Evolutionary conservation across 2,329 filamentous ascomycete genomes (phyloP).

Genomic region (Rutstroemia sp.): DNA sequence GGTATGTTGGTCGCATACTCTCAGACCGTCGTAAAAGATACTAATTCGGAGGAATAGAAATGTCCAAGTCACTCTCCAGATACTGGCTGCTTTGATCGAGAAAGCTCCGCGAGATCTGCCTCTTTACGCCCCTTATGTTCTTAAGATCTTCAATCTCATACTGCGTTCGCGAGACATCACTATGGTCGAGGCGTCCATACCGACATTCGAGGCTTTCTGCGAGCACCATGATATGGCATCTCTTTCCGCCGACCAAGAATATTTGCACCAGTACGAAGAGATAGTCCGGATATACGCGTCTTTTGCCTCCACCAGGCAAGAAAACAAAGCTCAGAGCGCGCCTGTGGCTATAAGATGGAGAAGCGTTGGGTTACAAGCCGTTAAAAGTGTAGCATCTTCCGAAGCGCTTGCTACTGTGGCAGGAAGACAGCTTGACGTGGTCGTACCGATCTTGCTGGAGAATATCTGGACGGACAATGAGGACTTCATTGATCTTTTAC

Average conservation of each 20-base stretch:
- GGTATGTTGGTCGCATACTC: conserved; percentile 46
- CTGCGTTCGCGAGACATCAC: conserved; percentile 81
- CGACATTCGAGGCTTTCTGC: conserved; percentile 84
- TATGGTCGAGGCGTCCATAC: conserved; percentile 84
- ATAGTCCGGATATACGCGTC: conserved; percentile 73
- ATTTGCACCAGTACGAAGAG: conserved; percentile 73
- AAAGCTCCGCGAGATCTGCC: conserved; percentile 86
- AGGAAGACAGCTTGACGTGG: conserved; percentile 66
- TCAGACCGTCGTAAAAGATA: conserved; percentile 1
- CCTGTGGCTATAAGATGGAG: conserved; percentile 75
- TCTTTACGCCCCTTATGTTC: conserved; percentile 76
- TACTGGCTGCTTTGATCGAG: conserved; percentile 84
- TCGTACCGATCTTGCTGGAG: conserved; percentile 78
- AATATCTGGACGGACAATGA: conserved; percentile 75
- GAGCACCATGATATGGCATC: conserved; percentile 79
- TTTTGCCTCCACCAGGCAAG: conserved; percentile 62
- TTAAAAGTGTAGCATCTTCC: conserved; percentile 73
- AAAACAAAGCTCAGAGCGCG: conserved; percentile 52
- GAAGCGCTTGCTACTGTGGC: conserved; percentile 71
- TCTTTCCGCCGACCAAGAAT: conserved; percentile 78
- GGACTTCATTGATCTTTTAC: conserved; percentile 60
- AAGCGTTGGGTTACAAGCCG: conserved; percentile 65
- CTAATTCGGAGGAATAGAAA: conserved; percentile 49
- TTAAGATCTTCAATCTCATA: conserved; percentile 77
- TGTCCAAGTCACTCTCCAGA: conserved; percentile 90